Evolutionary conservation across 164 flowering plant species (phyloP).

Genomic region (Vitis rotundifolia): DNA sequence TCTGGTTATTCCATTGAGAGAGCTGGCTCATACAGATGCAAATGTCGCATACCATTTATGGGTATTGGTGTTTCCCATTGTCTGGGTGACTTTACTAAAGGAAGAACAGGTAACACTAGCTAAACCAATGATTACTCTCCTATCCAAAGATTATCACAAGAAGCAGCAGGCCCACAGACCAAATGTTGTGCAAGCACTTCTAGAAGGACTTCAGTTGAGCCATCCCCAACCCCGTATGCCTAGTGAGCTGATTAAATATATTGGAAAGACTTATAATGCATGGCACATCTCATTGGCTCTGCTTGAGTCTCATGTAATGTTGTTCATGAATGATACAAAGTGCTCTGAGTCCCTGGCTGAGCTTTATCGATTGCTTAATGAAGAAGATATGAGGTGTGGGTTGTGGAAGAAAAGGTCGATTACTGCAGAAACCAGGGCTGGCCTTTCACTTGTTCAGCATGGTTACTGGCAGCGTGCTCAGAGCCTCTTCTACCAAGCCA

Average conservation of each 20-base stretch:
- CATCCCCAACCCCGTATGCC: constrained; percentile 99
- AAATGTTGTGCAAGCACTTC: constrained; percentile 98
- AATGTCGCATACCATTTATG: constrained; percentile 97
- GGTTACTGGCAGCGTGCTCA: constrained; percentile 99
- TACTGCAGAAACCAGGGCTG: constrained; percentile 93
- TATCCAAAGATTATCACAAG: constrained; percentile 94
- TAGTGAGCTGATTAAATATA: constrained; percentile 94
- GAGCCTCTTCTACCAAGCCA: constrained; percentile 91
- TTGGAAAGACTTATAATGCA: constrained; percentile 98
- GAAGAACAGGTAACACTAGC: constrained; percentile 93
- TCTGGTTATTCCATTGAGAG: constrained; percentile 86
- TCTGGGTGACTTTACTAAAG: constrained; percentile 89
- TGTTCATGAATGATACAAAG: constrained; percentile 85
- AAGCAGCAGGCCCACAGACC: constrained; percentile 87
- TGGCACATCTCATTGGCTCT: constrained; percentile 93
- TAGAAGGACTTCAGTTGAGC: constrained; percentile 98
- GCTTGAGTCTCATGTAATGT: constrained; percentile 94
- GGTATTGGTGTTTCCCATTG: constrained; percentile 99
- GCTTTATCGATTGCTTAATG: constrained; percentile 94
- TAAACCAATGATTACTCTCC: constrained; percentile 89
- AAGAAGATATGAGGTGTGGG: constrained; percentile 99
- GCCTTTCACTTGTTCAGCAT: constrained; percentile 96
- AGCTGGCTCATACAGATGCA: constrained; percentile 93
- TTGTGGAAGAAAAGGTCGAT: constrained; percentile 90
- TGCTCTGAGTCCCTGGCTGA: constrained; percentile 96